Evolutionary conservation across 306 rosid species (phyloP), one percentile per base, ranked within the genome.

Genomic region (Pyrus communis): DNA sequence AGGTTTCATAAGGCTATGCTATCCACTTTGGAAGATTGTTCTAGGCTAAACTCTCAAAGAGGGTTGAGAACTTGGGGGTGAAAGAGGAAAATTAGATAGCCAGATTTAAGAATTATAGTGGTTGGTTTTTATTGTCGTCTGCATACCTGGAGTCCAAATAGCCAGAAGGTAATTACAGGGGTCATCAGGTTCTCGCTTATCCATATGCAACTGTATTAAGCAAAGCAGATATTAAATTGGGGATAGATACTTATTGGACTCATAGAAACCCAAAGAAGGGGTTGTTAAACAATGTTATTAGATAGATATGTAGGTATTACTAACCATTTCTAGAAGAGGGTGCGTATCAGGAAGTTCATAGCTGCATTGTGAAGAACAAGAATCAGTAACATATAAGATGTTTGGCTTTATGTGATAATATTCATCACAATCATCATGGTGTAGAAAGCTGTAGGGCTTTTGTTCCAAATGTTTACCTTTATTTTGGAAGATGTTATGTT

Each of bases 111-210:
- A 45, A 43, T 62, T 60, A 28, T 25, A 19, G 25, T 28, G 42
- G 30, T 35, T 35, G 1, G 43, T 30, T 43, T 43, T 28, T 46
- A 40, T 4, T 30, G 73, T 61, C 57, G 40, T 77, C 79, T 77
- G 67, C 80, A 69, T 87, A 90, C 99, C 99, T 89, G 99, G 99
- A 70, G 98, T 88, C 99, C 99, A 96, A 82, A 96, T 93, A 65
- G 99, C 98, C 77, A 96, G 88, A 71, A 96, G 93, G 90, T 96
- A 96, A 60, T 78, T 84, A 85, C 94, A 87, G 25, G 99, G 99
- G 81, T 96, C 99, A 83, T 96, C 99, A 30, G 89, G 86, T 87
- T 96, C 99, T 77, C 98, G 89, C 68, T 13, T 81, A 51, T 91
- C 97, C 89, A 93, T 71, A 85, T 88, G 89, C 80, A 88, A 74